phyloP scores from a whole-genome alignment of 345 rosid species.

The Dipteronia sinensis region DNA sequence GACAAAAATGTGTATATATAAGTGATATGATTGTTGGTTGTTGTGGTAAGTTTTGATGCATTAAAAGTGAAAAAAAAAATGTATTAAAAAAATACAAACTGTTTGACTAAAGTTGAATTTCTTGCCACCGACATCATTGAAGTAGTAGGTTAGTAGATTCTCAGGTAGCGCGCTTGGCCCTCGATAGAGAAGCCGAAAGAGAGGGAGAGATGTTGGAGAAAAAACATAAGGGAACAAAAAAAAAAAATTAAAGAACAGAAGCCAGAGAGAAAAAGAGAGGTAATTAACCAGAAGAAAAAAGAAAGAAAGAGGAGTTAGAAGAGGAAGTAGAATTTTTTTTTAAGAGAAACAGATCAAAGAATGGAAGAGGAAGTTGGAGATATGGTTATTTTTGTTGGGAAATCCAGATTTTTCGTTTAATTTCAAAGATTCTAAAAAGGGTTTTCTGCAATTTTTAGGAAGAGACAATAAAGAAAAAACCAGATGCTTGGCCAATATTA shows the following conservation, averaged over 20 bases:
- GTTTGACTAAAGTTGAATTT: too few species aligned
- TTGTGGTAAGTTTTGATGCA: neutral
- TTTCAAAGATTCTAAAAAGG: neutral
- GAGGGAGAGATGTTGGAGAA: neutral
- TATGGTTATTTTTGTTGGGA: neutral
- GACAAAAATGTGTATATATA: neutral
- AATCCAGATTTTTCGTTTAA: neutral
- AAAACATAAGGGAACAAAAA: neutral
- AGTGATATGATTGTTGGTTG: neutral
- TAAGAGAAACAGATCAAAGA: too few species aligned
- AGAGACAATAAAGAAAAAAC: neutral
- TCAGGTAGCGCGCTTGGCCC: neutral
- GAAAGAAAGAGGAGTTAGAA: neutral
- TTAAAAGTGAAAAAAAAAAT: too few species aligned
- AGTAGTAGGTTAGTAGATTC: too few species aligned
- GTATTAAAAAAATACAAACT: too few species aligned
- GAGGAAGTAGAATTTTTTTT: too few species aligned
- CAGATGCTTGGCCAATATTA: neutral
- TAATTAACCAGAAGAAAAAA: neutral
- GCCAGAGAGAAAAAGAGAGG: neutral
- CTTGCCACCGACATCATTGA: too few species aligned
- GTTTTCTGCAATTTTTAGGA: neutral
- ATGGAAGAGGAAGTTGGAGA: neutral
- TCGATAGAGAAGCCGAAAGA: neutral
- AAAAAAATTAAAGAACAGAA: too few species aligned